phyloP scores from a whole-genome alignment of 1,284 basidiomycete species.

The Malassezia caprae region DNA sequence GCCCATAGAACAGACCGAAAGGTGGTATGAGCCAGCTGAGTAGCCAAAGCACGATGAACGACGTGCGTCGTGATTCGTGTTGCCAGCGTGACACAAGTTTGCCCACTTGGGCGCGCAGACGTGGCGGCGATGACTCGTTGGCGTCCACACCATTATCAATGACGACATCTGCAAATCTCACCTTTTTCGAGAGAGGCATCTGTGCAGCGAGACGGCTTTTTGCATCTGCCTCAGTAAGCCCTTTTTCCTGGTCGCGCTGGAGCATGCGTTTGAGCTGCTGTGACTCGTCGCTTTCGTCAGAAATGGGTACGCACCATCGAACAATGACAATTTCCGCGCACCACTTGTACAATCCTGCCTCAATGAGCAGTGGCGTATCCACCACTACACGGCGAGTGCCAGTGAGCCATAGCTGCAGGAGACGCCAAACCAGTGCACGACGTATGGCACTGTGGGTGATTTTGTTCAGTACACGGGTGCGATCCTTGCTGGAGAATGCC shows the following conservation, averaged over 20 bases:
- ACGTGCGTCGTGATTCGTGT: slow-evolving; percentile 44
- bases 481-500: slow-evolving; percentile 59
- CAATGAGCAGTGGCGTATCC: slow-evolving; percentile 87
- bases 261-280: slow-evolving; percentile 43
- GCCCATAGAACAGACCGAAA: slow-evolving; percentile 53
- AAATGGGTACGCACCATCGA: slow-evolving; percentile 60
- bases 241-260: slow-evolving; percentile 44
- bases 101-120: slow-evolving; percentile 58
- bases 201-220: slow-evolving; percentile 67
- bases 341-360: slow-evolving; percentile 74
- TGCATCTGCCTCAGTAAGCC: slow-evolving; percentile 54
- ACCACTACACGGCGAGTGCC: slow-evolving; percentile 72
- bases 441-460: slow-evolving; percentile 85
- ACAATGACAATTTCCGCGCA: slow-evolving; percentile 77
- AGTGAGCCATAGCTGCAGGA: slow-evolving; percentile 64
- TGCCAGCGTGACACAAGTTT: slow-evolving; percentile 58
- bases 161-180: slow-evolving; percentile 71
- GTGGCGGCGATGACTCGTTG: slow-evolving; percentile 17
- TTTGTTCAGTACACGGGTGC: slow-evolving; percentile 65
- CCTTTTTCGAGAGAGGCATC: slow-evolving; percentile 66
- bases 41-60: slow-evolving; percentile 60
- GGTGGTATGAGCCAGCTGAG: slow-evolving; percentile 72
- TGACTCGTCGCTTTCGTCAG: slow-evolving; percentile 16
- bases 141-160: slow-evolving; percentile 65
- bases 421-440: slow-evolving; percentile 61